Percentiles rank a stretch among this genome's conserved stretches.
Evolutionary conservation across 2,329 filamentous ascomycete species (phyloP).

Genomic region (Diaporthe australafricana): DNA sequence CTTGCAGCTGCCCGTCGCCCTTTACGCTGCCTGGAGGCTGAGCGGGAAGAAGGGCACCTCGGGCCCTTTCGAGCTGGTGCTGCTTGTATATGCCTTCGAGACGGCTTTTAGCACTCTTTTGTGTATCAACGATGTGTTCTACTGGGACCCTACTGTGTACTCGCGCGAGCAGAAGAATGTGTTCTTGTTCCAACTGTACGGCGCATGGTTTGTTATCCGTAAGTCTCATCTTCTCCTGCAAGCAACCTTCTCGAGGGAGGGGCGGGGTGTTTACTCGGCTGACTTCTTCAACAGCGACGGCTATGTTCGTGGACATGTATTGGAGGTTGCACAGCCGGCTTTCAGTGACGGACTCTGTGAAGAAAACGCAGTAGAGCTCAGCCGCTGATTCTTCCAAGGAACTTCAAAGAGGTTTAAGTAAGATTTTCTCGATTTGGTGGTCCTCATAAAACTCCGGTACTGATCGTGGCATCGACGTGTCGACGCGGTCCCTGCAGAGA

Average conservation of each 20-base stretch:
- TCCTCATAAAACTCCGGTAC: neutral
- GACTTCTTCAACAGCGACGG: constrained; percentile 51
- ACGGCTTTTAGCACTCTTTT: constrained; percentile 63
- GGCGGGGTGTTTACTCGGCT: neutral
- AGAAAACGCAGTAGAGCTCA: constrained; percentile 54
- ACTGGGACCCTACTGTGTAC: constrained; percentile 61
- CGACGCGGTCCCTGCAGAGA: neutral
- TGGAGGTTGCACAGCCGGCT: constrained; percentile 58
- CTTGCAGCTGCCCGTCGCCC: constrained; percentile 62
- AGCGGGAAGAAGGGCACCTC: constrained; percentile 46
- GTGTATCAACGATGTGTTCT: constrained; percentile 62
- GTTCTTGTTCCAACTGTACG: constrained; percentile 62
- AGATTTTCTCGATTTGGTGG: neutral
- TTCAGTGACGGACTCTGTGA: constrained; percentile 47
- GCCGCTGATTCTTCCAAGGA: neutral
- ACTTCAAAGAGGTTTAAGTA: neutral
- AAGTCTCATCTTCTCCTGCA: constrained; percentile 50
- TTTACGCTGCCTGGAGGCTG: constrained; percentile 59
- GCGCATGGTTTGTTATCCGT: constrained; percentile 66
- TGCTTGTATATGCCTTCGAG: constrained; percentile 63
- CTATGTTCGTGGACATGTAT: constrained; percentile 68
- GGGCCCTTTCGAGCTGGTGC: constrained; percentile 60
- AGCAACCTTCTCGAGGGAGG: no score
- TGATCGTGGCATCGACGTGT: constrained; percentile 18
- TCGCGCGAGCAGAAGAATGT: constrained; percentile 56